A percentile compares a stretch with the other conserved stretches of the same genome.
Conservation (phyloP, 495 filamentous ascomycete species). For the Aspergillus campestris region DNA sequence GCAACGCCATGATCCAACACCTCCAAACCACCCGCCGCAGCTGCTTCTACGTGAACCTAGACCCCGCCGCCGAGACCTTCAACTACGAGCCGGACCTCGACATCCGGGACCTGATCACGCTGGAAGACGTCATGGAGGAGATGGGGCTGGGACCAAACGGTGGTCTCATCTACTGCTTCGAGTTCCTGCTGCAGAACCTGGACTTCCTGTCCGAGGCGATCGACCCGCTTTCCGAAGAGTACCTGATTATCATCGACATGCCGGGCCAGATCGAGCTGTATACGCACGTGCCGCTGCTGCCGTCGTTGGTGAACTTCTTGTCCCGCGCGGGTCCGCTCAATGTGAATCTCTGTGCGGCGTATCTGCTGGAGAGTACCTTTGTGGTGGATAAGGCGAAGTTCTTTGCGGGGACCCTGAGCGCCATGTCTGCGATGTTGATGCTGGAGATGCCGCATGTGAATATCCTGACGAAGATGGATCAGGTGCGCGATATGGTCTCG, state of each 20-base stretch:
- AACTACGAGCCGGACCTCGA: conserved; percentile 88
- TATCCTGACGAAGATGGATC: conserved; percentile 93
- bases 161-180: conserved; percentile 96
- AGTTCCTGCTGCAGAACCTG: conserved; percentile 86
- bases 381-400: conserved; percentile 93
- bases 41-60: conserved; percentile 95
- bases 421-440: conserved; percentile 99
- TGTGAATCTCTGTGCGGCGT: conserved; percentile 88
- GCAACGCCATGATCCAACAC: conserved; percentile 84
- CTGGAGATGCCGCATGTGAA: conserved; percentile 93
- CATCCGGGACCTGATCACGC: conserved; percentile 90
- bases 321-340: conserved; percentile 72
- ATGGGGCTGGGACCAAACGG: conserved; percentile 89
- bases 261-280: conserved; percentile 98
- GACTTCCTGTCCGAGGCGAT: conserved; percentile 87
- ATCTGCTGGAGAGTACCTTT: conserved; percentile 91
- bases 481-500: conserved; percentile 74
- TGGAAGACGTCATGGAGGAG: conserved; percentile 98
- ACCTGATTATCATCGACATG: conserved; percentile 96
- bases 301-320: conserved; percentile 74
- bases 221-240: conserved; percentile 84
- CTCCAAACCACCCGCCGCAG: conserved; percentile 81
- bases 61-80: conserved; percentile 91
- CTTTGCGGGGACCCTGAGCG: conserved; percentile 88
- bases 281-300: conserved; percentile 89